Percentiles rank a stretch among this genome's conserved stretches.
These are phyloP conservation scores for Mesotaenium endlicherianum DNA, from an alignment of 139 green algal genomes.

Conservation along the genomic window DNA sequence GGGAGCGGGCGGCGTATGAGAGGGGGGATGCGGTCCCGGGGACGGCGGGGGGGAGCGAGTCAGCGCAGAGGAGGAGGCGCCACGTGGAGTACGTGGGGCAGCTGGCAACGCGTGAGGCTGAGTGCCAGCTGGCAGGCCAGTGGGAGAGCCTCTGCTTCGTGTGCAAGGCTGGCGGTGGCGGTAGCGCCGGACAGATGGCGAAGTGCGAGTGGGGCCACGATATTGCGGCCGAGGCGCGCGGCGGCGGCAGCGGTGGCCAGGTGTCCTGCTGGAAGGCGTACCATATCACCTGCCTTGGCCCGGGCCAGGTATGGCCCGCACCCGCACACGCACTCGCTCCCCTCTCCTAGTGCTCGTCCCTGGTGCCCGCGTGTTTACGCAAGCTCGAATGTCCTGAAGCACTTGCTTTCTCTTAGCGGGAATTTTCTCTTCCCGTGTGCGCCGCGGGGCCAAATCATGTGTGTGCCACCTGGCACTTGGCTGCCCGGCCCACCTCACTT, in stretches of 20 bases:
- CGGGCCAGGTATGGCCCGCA: neutral
- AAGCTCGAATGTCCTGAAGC: too few species aligned
- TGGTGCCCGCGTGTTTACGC: too few species aligned
- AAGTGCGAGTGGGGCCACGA: neutral
- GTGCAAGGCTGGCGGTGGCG: neutral
- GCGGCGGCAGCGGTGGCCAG: neutral
- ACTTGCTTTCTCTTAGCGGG: too few species aligned
- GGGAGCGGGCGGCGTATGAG: neutral
- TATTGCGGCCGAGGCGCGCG: too few species aligned
- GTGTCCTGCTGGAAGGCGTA: constrained; percentile 2
- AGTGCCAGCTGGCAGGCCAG: neutral
- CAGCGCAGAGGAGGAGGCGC: neutral
- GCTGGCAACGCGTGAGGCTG: neutral
- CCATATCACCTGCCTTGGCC: neutral
- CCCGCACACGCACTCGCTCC: neutral
- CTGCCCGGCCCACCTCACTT: too few species aligned
- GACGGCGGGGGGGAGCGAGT: neutral
- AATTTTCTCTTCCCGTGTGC: too few species aligned
- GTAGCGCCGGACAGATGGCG: neutral
- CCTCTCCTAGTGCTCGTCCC: too few species aligned
- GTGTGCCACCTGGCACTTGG: too few species aligned
- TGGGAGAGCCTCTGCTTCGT: constrained; percentile 2
- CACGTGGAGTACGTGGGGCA: neutral
- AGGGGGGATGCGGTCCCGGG: neutral
- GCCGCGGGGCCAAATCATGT: too few species aligned